Evolutionary conservation across 495 filamentous ascomycete genomes (phyloP).

Genomic region (Schizothecium vesticola): DNA sequence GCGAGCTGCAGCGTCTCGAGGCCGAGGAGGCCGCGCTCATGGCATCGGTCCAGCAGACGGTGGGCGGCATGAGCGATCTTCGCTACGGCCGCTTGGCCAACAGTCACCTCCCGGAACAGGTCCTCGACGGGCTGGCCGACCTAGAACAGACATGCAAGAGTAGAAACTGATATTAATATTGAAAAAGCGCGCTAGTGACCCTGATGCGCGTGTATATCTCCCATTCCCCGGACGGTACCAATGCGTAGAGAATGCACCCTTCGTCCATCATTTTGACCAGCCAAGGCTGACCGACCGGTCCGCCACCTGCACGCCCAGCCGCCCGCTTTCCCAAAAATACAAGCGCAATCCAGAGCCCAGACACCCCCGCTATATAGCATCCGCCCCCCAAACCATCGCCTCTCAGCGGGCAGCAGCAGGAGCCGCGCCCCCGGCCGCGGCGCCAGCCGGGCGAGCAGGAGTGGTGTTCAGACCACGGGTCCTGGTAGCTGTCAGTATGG

Average conservation of each 20-base stretch:
- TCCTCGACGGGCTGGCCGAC: conserved; percentile 56
- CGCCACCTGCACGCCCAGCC: not conserved
- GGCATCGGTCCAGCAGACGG: conserved; percentile 54
- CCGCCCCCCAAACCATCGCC: not conserved
- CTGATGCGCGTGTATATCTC: conserved; percentile 9
- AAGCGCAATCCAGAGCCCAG: conserved; percentile 2
- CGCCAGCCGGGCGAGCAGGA: conserved; percentile 14
- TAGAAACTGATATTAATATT: conserved; percentile 26
- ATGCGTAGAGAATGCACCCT: conserved; percentile 10
- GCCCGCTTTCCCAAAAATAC: conserved; percentile 2
- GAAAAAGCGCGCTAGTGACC: conserved; percentile 4
- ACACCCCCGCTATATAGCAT: not conserved
- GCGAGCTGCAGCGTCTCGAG: conserved; percentile 58
- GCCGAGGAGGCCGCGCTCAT: conserved; percentile 57
- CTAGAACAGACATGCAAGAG: conserved; percentile 59
- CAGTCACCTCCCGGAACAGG: conserved; percentile 51
- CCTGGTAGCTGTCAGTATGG: conserved; percentile 28
- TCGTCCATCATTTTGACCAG: conserved; percentile 6
- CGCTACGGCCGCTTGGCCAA: conserved; percentile 72
- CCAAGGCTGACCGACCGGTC: not conserved
- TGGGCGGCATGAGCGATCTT: conserved; percentile 73
- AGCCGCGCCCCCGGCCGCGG: conserved; percentile 26
- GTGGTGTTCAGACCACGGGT: conserved; percentile 26
- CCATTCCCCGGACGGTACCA: conserved; percentile 6
- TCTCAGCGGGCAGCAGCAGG: conserved; percentile 18